phyloP scores from a whole-genome alignment of 495 filamentous ascomycete species.

The Hyaloscypha variabilis region DNA sequence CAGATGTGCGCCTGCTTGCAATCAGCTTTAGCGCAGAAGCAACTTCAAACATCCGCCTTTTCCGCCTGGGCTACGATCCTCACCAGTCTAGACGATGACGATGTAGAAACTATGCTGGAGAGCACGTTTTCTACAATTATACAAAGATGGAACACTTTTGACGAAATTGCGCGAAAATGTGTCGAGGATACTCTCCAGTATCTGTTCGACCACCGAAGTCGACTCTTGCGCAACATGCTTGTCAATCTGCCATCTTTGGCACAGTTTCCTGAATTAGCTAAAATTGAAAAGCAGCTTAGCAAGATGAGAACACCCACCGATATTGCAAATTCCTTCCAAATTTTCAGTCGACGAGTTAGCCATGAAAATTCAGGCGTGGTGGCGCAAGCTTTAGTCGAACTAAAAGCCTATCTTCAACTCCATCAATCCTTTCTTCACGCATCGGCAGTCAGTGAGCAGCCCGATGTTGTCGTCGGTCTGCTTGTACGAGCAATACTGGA shows the following conservation, averaged over 20 bases:
- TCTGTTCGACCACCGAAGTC: conserved; percentile 63
- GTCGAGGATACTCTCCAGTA: conserved; percentile 63
- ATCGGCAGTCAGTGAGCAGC: conserved; percentile 82
- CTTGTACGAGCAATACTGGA: conserved; percentile 81
- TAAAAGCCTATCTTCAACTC: conserved; percentile 68
- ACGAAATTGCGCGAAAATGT: conserved; percentile 55
- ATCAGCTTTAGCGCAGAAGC: conserved; percentile 72
- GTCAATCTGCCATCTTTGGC: conserved; percentile 77
- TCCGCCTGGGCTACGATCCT: conserved; percentile 83
- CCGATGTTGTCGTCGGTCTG: conserved; percentile 69
- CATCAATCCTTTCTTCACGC: conserved; percentile 83
- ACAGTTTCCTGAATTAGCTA: conserved; percentile 68
- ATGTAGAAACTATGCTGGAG: conserved; percentile 77
- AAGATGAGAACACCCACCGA: conserved; percentile 58
- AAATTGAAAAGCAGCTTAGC: conserved; percentile 63
- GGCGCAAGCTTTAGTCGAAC: conserved; percentile 73
- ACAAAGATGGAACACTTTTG: conserved; percentile 74
- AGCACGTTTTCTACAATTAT: conserved; percentile 86
- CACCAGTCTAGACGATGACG: conserved; percentile 69
- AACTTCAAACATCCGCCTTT: conserved; percentile 77
- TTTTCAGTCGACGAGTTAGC: conserved; percentile 70
- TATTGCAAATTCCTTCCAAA: conserved; percentile 62
- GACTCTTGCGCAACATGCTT: conserved; percentile 63
- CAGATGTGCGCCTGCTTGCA: conserved; percentile 88
- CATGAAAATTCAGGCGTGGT: conserved; percentile 88